A percentile compares a stretch with the other conserved stretches of the same genome.
Evolutionary conservation across 2,329 filamentous ascomycete genomes (phyloP).

Genomic region (Nigrospora osmanthi): DNA sequence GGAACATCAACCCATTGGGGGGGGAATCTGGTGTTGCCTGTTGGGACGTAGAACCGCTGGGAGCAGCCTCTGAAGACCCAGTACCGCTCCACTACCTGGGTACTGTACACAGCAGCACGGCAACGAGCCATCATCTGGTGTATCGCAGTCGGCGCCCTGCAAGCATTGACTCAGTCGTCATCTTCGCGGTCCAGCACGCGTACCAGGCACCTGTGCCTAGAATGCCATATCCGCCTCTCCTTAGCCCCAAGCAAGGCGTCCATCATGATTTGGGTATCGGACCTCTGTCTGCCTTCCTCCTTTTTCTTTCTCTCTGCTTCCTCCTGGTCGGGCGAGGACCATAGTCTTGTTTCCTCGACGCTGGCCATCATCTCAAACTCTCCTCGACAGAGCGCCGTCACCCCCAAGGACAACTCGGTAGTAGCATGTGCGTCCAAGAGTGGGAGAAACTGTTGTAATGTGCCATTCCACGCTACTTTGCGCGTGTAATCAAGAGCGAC

Average conservation of each 20-base stretch:
- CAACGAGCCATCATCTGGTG: too few species aligned
- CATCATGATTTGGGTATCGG: slow-evolving; percentile 49
- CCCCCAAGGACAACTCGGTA: slow-evolving; percentile 57
- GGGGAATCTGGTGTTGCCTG: too few species aligned
- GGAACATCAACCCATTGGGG: too few species aligned
- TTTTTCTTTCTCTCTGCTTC: slow-evolving; percentile 18
- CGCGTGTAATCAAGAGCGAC: slow-evolving; percentile 74
- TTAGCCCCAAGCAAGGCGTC: slow-evolving; percentile 50
- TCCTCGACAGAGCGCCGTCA: slow-evolving; percentile 70
- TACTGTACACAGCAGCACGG: too few species aligned
- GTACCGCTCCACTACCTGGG: too few species aligned
- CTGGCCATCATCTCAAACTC: slow-evolving; percentile 75
- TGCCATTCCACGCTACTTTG: slow-evolving; percentile 78
- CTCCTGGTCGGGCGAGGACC: slow-evolving; percentile 18
- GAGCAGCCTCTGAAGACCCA: too few species aligned
- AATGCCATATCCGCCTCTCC: slow-evolving; percentile 59
- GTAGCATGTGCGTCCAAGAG: slow-evolving; percentile 49
- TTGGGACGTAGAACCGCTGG: too few species aligned
- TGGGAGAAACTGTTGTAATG: slow-evolving; percentile 67
- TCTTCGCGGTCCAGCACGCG: slow-evolving; percentile 38
- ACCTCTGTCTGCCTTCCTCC: slow-evolving; percentile 21
- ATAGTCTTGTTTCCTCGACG: slow-evolving; percentile 69
- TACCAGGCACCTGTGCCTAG: slow-evolving; percentile 47
- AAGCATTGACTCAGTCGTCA: not conserved
- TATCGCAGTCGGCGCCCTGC: too few species aligned